Conservation (phyloP, 805 yeast species). For the Jamesozyma jinghongensis region DNA sequence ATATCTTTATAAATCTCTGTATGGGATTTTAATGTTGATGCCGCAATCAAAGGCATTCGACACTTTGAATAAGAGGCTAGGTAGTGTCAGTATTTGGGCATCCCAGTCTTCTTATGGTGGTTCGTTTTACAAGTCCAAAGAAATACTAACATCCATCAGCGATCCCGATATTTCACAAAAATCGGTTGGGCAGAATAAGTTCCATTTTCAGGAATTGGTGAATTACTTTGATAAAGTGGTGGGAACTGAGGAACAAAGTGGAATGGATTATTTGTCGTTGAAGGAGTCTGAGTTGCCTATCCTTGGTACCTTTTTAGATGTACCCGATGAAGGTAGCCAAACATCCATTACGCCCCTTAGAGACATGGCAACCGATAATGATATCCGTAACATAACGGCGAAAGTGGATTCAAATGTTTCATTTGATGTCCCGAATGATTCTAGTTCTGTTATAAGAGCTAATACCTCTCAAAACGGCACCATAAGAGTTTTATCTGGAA, state of each 20-base stretch:
- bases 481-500: neutral
- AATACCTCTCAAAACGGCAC: neutral
- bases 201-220: constrained; percentile 21
- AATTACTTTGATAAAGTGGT: constrained; percentile 23
- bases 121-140: constrained; percentile 6
- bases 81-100: constrained; percentile 29
- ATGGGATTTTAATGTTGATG: constrained; percentile 84
- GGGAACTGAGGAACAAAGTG: constrained; percentile 1
- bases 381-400: neutral
- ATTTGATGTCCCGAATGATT: constrained; percentile 7
- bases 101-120: constrained; percentile 11
- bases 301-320: constrained; percentile 7
- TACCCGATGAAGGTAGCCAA: constrained; percentile 3
- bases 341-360: neutral
- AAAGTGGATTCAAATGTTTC: constrained; percentile 1
- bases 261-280: neutral
- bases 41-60: constrained; percentile 91
- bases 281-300: constrained; percentile 6
- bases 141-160: constrained; percentile 5
- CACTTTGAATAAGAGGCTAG: constrained; percentile 68
- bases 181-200: constrained; percentile 22
- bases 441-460: constrained; percentile 8
- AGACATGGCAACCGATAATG: neutral
- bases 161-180: constrained; percentile 17
- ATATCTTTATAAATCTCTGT: constrained; percentile 73